Base-by-base conservation (phyloP, 164 flowering plant genomes). In the Berberis thunbergii region DNA sequence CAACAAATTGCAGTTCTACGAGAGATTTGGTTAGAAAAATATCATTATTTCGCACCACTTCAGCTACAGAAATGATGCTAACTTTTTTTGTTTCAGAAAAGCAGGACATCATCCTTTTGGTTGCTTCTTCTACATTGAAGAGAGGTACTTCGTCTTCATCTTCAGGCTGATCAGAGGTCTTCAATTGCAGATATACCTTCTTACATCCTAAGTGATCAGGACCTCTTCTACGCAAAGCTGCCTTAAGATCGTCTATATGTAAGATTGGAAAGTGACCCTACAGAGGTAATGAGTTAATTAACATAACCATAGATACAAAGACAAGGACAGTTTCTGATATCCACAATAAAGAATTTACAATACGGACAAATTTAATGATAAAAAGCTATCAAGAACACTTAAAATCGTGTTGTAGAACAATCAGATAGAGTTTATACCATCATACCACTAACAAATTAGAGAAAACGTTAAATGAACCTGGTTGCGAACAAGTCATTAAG, bases 121-220 rank as follows among this genome's bases (percentile, higher is more conserved):
- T 50, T 61, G 39, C 68, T 48, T 64, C 72, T 9, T 59, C 69
- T 38, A 42, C 68, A 40, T 70, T 67, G 40, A 67, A 13, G 43
- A 45, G 45, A 56, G 72, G 58, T 6, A 55, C 2, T n/a, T 67
- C 12, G 53, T 73, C 67, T 13, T 43, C 63, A 40, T 61, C 66
- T 41, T 62, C 68, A 13, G 11, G 42, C 43, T 59, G 52, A 57
- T 42, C 44, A n/a, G 67, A 55, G 59, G 11, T 62, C 52, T 65
- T 64, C 45, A 72, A 61, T 4, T 65, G 62, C 60, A 86, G 80
- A 5, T 68, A 59, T 43, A 88, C 56, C 72, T 72, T 84, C 72
- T 73, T 76, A 73, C 73, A 75, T 65, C 94, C 96, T 57, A 87
- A 68, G 67, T 85, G 83, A 74, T 94, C 97, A 46, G 99, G 99